Conservation (phyloP, 257 asterid genomes). For the Fraxinus cuspidata region DNA sequence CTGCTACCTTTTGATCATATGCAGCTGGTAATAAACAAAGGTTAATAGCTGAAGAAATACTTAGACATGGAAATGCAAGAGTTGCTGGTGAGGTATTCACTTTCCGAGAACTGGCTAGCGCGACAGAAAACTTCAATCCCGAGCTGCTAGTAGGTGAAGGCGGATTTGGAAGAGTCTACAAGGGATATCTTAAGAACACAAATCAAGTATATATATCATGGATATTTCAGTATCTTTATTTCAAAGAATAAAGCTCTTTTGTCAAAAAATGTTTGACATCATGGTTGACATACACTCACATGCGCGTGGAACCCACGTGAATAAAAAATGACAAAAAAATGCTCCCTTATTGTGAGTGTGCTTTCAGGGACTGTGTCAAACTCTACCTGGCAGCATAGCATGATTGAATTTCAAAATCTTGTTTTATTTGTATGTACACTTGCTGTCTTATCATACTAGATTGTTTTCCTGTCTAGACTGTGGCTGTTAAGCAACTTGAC, state of each 20-base stretch:
- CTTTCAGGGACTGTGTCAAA: no score
- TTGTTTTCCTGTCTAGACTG: slow-evolving; percentile 28
- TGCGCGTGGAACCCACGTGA: no score
- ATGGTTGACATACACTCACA: no score
- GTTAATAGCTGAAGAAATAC: slow-evolving; percentile 49
- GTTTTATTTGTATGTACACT: background rate
- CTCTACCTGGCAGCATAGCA: no score
- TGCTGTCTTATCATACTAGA: background rate
- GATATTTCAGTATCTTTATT: background rate
- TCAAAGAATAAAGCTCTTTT: no score
- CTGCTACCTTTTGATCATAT: background rate
- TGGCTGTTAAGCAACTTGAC: slow-evolving; percentile 54
- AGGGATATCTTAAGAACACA: slow-evolving; percentile 68
- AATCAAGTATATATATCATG: slow-evolving; percentile 46
- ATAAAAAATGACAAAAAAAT: no score
- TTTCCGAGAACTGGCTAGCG: slow-evolving; percentile 74
- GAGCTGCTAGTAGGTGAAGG: slow-evolving; percentile 80
- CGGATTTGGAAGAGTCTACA: slow-evolving; percentile 87
- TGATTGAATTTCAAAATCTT: background rate
- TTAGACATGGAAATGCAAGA: slow-evolving; percentile 41
- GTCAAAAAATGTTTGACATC: no score
- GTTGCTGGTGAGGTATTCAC: slow-evolving; percentile 73
- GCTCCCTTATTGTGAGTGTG: no score
- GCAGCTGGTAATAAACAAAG: slow-evolving; percentile 58
- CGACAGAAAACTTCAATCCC: slow-evolving; percentile 84